phyloP scores from a whole-genome alignment of 257 asterid genomes.

The Solanum arcanum region DNA sequence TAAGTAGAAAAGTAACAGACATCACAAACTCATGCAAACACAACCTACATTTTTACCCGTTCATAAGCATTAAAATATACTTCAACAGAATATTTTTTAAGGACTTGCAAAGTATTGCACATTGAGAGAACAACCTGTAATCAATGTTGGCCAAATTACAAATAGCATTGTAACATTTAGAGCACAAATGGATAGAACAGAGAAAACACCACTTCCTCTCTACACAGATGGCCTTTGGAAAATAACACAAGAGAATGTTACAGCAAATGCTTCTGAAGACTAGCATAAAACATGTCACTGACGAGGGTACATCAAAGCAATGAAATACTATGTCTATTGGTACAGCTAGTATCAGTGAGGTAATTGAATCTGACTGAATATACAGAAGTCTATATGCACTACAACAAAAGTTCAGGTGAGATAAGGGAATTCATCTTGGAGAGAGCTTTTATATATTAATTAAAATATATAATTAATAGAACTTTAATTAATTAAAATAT shows the following conservation, averaged over 20 bases:
- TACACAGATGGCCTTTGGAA: neutral
- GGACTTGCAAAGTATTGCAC: neutral
- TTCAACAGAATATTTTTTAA: neutral
- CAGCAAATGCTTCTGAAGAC: neutral
- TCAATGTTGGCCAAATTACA: neutral
- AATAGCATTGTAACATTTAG: neutral
- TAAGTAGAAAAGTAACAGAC: neutral
- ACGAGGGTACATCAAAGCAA: neutral
- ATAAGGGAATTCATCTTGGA: neutral
- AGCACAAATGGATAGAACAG: neutral
- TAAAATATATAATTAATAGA: neutral
- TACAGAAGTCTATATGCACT: neutral
- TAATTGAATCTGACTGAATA: neutral
- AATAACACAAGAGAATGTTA: neutral
- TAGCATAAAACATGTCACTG: neutral
- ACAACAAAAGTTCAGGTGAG: neutral
- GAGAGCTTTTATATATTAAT: neutral
- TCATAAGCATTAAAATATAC: neutral
- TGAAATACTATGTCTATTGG: neutral
- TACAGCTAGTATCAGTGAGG: neutral
- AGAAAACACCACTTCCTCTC: neutral
- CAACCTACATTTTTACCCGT: neutral
- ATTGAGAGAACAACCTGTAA: neutral
- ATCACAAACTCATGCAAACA: neutral
- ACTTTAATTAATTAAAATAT: neutral